Conservation (phyloP, 2,329 filamentous ascomycete genomes). For the Hypoxylon sp. region DNA sequence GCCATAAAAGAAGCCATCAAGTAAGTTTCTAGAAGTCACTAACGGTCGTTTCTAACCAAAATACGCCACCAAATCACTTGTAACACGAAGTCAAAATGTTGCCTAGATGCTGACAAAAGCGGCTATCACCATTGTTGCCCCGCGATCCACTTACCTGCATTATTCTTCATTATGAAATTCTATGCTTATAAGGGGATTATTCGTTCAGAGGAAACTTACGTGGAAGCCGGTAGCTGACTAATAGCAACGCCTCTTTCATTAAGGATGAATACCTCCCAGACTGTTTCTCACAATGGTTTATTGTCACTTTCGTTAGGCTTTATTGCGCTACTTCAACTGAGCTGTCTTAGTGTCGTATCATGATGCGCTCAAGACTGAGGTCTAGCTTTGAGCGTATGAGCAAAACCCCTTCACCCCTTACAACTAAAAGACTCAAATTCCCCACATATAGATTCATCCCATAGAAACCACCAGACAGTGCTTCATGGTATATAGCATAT, state of each 20-base stretch:
- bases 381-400: too few species aligned
- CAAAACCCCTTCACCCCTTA: too few species aligned
- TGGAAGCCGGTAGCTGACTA: not conserved
- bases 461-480: too few species aligned
- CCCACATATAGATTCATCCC: not conserved
- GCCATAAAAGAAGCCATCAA: constrained; percentile 38
- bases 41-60: constrained; percentile 25
- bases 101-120: constrained; percentile 28
- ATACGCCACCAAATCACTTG: constrained; percentile 19
- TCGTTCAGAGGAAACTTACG: not conserved
- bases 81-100: constrained; percentile 28
- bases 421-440: not conserved
- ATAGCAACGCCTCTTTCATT: not conserved
- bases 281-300: not conserved
- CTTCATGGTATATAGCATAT: not conserved
- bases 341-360: too few species aligned
- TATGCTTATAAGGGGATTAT: not conserved
- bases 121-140: constrained; percentile 9
- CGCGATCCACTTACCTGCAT: constrained; percentile 1
- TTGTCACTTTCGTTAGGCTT: too few species aligned
- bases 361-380: too few species aligned
- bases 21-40: constrained; percentile 43
- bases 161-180: not conserved
- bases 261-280: not conserved
- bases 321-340: too few species aligned